Evolutionary conservation across 2,329 filamentous ascomycete genomes (phyloP), one percentile per base, ranked within the genome.

Genomic region (Hypoxylon sp.): DNA sequence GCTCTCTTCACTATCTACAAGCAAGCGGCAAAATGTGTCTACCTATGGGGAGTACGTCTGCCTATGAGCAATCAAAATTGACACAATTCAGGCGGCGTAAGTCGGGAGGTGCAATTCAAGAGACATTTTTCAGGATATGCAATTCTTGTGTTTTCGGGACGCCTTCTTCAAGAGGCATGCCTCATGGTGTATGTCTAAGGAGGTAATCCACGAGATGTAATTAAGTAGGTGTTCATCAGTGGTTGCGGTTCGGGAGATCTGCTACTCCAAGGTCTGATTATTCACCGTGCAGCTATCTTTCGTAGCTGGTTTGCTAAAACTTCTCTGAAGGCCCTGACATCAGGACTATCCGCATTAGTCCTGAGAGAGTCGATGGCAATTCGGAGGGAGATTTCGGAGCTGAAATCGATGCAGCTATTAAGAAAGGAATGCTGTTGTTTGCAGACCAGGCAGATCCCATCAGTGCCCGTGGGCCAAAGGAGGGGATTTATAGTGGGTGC

Each of bases 291-390:
- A 19, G 48, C 37, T 11, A 76, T 42, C 31, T 51, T 31, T 42
- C 67, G 69, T 44, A 77, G 57, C 17, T 65, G 65, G 2, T 57
- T 31, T 6, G 50, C 21, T 2, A 75, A 65, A 31, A 66, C 48
- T 11, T 51, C 51, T 44, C 62, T 63, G 13, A 53, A 65, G 17
- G 63, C 55, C 13, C 13, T 37, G 21, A 70, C 31, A 6, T 32
- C 19, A 4, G 61, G 44, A 0, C 47, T 10, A 15, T 71, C 53
- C 13, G 50, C 60, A 15, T 60, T 32, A 3, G 65, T 37, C 29
- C 76, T 73, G 7, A 79, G 68, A 31, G 57, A 58, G 61, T 79
- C 77, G 27, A 79, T 68, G 3, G 75, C 76, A 11, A 79, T 15
- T 17, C 78, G 71, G 46, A 79, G 32, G 2, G 73, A 75, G 7